These are phyloP conservation scores for Pythium utonaiense DNA, from an alignment of 352 stramenopile genomes.

Conservation along the genomic window DNA sequence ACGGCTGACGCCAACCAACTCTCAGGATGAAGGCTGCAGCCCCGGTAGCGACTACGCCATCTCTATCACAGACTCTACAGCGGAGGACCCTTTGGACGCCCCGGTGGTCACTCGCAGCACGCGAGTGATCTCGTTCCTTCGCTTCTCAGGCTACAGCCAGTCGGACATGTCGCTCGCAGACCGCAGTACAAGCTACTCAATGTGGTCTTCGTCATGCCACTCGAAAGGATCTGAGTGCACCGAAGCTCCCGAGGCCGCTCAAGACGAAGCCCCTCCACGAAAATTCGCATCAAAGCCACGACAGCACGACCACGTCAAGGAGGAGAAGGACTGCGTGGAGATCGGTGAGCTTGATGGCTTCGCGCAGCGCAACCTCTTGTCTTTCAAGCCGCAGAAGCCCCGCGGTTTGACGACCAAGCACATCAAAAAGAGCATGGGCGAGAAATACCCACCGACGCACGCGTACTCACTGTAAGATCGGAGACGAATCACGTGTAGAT, in stretches of 20 bases:
- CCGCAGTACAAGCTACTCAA: constrained; percentile 12
- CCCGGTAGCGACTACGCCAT: constrained; percentile 9
- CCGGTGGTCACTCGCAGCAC: not conserved
- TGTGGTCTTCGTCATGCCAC: constrained; percentile 4
- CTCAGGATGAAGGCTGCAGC: not conserved
- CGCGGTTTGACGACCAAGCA: constrained; percentile 14
- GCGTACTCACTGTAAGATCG: not conserved
- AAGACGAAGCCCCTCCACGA: not conserved
- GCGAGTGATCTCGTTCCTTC: constrained; percentile 17
- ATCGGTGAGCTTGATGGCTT: constrained; percentile 15
- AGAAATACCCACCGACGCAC: not conserved
- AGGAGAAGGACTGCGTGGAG: constrained; percentile 4
- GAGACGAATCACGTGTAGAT: not conserved
- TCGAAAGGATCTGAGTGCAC: constrained; percentile 3
- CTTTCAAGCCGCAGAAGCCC: constrained; percentile 23
- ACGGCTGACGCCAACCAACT: not conserved
- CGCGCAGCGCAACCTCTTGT: constrained; percentile 14
- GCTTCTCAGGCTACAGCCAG: constrained; percentile 20
- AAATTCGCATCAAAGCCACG: not conserved
- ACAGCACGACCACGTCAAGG: not conserved
- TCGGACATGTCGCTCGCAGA: constrained; percentile 15
- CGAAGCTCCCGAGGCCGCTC: not conserved
- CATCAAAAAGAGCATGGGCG: constrained; percentile 13
- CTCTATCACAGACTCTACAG: not conserved
- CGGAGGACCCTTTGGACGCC: not conserved